These are phyloP conservation scores for Plasmodium knowlesi DNA, from an alignment of 169 alveolate genomes.

Conservation along the genomic window DNA sequence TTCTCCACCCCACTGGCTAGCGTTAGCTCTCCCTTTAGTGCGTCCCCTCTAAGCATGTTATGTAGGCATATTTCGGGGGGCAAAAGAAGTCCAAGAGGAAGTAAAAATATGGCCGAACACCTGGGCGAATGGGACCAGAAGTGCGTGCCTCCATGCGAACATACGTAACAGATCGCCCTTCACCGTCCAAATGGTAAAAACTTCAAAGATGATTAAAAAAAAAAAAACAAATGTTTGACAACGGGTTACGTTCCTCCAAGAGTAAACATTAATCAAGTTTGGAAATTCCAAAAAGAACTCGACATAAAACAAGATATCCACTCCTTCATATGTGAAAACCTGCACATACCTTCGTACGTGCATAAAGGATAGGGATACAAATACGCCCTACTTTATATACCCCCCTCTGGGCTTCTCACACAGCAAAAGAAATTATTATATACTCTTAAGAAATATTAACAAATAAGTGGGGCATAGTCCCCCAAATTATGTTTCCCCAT, in stretches of 20 bases:
- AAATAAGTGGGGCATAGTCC: not conserved
- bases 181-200: not conserved
- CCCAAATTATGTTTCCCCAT: not conserved
- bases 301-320: not conserved
- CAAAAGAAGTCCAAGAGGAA: not conserved
- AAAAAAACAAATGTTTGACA: not conserved
- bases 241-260: not conserved
- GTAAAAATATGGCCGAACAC: not conserved
- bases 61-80: constrained; percentile 5
- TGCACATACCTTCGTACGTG: not conserved
- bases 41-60: constrained; percentile 2
- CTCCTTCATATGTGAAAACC: not conserved
- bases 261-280: not conserved
- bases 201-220: not conserved
- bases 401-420: not conserved
- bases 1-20: not conserved
- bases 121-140: not conserved
- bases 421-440: not conserved
- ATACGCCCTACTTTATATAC: not conserved
- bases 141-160: not conserved
- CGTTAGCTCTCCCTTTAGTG: not conserved
- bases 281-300: not conserved
- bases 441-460: not conserved
- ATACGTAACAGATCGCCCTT: not conserved
- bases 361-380: not conserved